A percentile compares a stretch with the other conserved stretches of the same genome.
Evolutionary conservation across 23 red algal species (phyloP).

Genomic region (Gracilaria gracilis): DNA sequence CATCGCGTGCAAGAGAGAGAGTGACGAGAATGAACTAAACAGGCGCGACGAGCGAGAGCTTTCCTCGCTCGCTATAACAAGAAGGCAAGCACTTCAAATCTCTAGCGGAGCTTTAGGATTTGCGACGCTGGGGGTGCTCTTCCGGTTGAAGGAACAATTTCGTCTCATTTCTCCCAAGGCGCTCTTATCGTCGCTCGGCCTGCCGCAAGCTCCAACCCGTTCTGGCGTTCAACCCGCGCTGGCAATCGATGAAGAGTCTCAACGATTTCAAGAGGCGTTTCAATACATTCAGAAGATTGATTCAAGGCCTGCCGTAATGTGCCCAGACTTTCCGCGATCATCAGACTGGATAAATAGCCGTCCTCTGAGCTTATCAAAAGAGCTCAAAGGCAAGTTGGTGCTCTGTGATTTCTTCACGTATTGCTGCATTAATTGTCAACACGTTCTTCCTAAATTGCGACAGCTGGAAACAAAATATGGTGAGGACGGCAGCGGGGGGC

Average conservation of each 20-base stretch:
- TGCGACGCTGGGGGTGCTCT: conserved; percentile 29
- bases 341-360: conserved; percentile 80
- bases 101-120: conserved; percentile 48
- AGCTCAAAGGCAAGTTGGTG: conserved; percentile 70
- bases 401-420: conserved; percentile 83
- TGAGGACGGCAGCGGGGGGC: conserved; percentile 54
- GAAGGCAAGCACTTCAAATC: conserved; percentile 56
- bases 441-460: conserved; percentile 61
- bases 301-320: background rate
- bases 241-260: background rate
- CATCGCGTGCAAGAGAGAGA: background rate
- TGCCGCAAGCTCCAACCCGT: conserved; percentile 19
- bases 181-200: conserved; percentile 51
- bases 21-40: background rate
- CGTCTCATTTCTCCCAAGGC: conserved; percentile 50
- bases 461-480: conserved; percentile 57
- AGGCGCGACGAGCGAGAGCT: background rate
- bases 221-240: conserved; percentile 35
- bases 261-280: conserved; percentile 36
- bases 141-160: conserved; percentile 50
- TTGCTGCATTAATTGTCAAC: conserved; percentile 81
- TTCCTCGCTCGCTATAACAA: conserved; percentile 26
- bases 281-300: conserved; percentile 64
- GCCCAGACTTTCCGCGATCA: conserved; percentile 58
- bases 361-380: conserved; percentile 55